Percentiles rank a stretch among this genome's conserved stretches.
phyloP scores from a whole-genome alignment of 1,284 basidiomycete genomes.

The Trametes sp. region DNA sequence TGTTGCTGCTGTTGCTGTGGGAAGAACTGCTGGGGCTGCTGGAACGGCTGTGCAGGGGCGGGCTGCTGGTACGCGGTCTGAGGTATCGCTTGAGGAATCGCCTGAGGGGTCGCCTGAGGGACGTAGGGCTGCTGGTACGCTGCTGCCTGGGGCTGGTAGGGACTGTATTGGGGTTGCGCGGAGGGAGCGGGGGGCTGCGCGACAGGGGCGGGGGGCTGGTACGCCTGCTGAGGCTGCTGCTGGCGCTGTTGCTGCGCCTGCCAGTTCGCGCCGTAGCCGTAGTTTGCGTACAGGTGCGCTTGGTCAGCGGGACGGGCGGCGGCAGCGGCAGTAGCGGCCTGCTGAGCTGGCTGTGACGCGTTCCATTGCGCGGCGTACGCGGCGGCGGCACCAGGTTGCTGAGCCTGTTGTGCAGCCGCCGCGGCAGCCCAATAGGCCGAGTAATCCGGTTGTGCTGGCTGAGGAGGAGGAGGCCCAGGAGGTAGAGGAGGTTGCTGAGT shows the following conservation, averaged over 20 bases:
- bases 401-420: constrained; percentile 56
- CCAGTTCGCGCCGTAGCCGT: constrained; percentile 79
- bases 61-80: constrained; percentile 43
- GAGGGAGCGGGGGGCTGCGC: constrained; percentile 56
- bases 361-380: constrained; percentile 73
- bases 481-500: constrained; percentile 79
- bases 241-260: constrained; percentile 53
- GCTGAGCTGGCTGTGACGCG: constrained; percentile 58
- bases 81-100: constrained; percentile 49
- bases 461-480: constrained; percentile 77
- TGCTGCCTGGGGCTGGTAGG: constrained; percentile 76
- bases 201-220: constrained; percentile 59
- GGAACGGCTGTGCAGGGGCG: constrained; percentile 38
- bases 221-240: constrained; percentile 65
- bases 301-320: constrained; percentile 71
- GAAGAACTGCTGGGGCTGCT: constrained; percentile 42
- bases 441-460: constrained; percentile 74
- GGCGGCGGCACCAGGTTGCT: constrained; percentile 51
- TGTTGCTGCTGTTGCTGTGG: constrained; percentile 56
- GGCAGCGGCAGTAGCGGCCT: constrained; percentile 44
- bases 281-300: constrained; percentile 83
- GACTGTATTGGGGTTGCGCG: constrained; percentile 67
- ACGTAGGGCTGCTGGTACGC: constrained; percentile 71
- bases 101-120: constrained; percentile 58
- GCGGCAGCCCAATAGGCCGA: constrained; percentile 77